A percentile compares a stretch with the other conserved stretches of the same genome.
Evolutionary conservation across 1,284 basidiomycete species (phyloP).

Genomic region (Mixia osmundae): DNA sequence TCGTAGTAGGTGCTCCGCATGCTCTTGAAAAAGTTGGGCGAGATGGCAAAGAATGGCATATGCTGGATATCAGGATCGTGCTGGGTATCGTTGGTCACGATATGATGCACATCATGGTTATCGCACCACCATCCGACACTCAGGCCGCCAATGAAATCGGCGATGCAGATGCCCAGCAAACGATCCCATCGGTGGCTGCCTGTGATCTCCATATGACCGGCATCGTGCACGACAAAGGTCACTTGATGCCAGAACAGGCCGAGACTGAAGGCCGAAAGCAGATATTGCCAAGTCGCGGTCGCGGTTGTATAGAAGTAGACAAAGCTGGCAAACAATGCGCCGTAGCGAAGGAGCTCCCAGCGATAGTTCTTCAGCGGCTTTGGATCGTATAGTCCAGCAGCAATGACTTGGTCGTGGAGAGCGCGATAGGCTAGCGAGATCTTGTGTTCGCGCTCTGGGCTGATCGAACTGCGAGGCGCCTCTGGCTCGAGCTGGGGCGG

Average conservation of each 20-base stretch:
- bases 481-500: constrained; percentile 11
- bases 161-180: constrained; percentile 52
- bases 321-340: constrained; percentile 35
- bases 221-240: constrained; percentile 76
- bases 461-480: constrained; percentile 3
- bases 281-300: constrained; percentile 19
- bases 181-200: constrained; percentile 67
- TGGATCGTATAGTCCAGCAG: constrained; percentile 63
- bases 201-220: constrained; percentile 82
- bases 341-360: constrained; percentile 58
- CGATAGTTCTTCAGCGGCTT: constrained; percentile 58
- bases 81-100: constrained; percentile 53
- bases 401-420: constrained; percentile 48
- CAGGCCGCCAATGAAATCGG: constrained; percentile 71
- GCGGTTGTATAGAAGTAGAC: constrained; percentile 34
- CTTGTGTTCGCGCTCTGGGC: constrained; percentile 8
- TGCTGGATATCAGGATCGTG: constrained; percentile 93
- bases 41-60: constrained; percentile 88
- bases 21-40: constrained; percentile 56
- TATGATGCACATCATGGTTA: constrained; percentile 93
- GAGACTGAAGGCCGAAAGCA: constrained; percentile 52
- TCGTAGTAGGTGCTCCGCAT: constrained; percentile 92
- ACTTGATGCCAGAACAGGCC: constrained; percentile 89
- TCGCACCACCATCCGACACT: constrained; percentile 97
- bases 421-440: constrained; percentile 36